Conservation (phyloP, 2,329 filamentous ascomycete species). For the Camillea tinctor region DNA sequence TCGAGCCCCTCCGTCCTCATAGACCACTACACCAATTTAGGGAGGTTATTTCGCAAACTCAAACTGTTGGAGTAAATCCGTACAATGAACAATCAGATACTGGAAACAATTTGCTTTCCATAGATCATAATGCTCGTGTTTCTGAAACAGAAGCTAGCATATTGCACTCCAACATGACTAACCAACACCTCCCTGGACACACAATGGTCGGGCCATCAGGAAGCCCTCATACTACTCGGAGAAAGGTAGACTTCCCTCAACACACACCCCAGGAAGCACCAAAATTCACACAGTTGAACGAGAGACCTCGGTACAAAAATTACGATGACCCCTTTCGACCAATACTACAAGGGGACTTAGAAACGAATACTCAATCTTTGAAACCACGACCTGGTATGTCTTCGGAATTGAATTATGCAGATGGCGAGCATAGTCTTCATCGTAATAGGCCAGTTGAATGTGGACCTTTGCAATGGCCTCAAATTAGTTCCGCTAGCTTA, state of each 20-base stretch:
- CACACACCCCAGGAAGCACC: background rate
- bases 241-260: background rate
- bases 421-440: background rate
- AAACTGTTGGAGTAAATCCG: background rate
- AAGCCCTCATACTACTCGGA: background rate
- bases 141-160: background rate
- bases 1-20: background rate
- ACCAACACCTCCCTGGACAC: background rate
- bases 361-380: background rate
- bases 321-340: background rate
- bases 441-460: background rate
- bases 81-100: background rate
- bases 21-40: background rate
- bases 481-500: background rate
- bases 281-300: background rate
- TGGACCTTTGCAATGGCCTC: background rate
- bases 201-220: background rate
- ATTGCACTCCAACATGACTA: background rate
- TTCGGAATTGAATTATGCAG: background rate
- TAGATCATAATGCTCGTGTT: background rate
- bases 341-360: background rate
- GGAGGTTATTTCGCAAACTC: background rate
- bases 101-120: background rate
- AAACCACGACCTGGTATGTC: background rate
- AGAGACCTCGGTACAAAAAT: background rate